Evolutionary conservation across 345 rosid species (phyloP).

Genomic region (Salix purpurea): DNA sequence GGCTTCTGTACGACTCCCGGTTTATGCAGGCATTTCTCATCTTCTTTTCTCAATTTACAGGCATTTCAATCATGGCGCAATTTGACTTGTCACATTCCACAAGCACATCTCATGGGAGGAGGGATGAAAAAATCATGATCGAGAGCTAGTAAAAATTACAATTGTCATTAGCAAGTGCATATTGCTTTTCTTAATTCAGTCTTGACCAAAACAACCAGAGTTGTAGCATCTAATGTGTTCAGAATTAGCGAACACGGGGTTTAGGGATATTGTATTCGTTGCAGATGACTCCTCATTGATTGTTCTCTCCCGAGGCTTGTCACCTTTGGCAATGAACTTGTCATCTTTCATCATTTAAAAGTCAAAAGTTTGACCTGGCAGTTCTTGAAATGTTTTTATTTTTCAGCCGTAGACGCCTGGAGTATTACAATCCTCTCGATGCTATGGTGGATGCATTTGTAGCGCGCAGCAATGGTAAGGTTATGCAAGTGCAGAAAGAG

Average conservation of each 20-base stretch:
- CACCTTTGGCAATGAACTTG: neutral
- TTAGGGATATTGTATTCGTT: neutral
- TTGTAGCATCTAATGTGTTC: neutral
- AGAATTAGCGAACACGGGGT: neutral
- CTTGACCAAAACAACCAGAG: neutral
- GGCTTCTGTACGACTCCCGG: too few relatives aligned
- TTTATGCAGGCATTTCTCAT: too few relatives aligned
- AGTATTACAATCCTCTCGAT: conserved; percentile 19
- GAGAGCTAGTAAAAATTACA: neutral
- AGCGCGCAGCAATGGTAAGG: conserved; percentile 24
- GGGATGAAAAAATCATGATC: neutral
- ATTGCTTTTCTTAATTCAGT: neutral
- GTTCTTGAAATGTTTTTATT: neutral
- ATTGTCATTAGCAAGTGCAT: neutral
- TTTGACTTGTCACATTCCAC: too few relatives aligned
- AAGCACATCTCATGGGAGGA: too few relatives aligned
- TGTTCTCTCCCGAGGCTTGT: neutral
- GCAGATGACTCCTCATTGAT: neutral
- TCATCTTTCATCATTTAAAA: neutral
- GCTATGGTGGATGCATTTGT: conserved; percentile 25
- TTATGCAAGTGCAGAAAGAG: neutral
- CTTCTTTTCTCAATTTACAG: too few relatives aligned
- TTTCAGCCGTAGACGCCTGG: neutral
- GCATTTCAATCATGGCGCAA: too few relatives aligned
- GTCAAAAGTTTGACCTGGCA: neutral